Evolutionary conservation across 1,284 basidiomycete species (phyloP).

Genomic region (Ganoderma leucocontextum): DNA sequence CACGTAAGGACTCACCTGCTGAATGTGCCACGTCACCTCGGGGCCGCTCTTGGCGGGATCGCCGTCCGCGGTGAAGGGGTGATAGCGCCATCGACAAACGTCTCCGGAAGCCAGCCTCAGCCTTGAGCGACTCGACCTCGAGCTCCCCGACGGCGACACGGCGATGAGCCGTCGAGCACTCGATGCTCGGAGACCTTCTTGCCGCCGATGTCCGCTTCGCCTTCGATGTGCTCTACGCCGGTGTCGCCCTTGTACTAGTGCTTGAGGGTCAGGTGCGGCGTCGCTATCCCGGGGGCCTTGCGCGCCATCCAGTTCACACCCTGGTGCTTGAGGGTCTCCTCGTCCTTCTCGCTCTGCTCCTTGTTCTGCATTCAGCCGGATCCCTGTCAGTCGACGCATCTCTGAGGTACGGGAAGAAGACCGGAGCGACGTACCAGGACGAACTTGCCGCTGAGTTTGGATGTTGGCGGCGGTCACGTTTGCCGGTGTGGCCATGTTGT

Average conservation of each 20-base stretch:
- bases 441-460: constrained; percentile 7
- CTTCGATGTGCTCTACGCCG: constrained; percentile 3
- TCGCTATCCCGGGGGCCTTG: background rate
- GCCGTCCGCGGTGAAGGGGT: background rate
- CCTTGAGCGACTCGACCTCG: background rate
- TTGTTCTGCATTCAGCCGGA: background rate
- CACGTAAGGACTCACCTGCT: background rate
- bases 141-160: background rate
- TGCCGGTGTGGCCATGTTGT: background rate
- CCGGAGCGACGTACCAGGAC: background rate
- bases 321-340: background rate
- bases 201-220: background rate
- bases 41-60: background rate
- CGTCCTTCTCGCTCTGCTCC: constrained; percentile 1
- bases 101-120: background rate
- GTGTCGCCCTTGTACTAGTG: background rate
- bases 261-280: background rate
- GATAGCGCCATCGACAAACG: background rate
- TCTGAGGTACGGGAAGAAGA: background rate
- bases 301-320: background rate
- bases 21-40: background rate
- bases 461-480: background rate
- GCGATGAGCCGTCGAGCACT: background rate
- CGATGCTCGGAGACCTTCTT: background rate
- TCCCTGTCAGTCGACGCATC: background rate